A percentile compares a stretch with the other conserved stretches of the same genome.
Conservation (phyloP, 2,329 filamentous ascomycete genomes). For the Stylonectria norvegica region DNA sequence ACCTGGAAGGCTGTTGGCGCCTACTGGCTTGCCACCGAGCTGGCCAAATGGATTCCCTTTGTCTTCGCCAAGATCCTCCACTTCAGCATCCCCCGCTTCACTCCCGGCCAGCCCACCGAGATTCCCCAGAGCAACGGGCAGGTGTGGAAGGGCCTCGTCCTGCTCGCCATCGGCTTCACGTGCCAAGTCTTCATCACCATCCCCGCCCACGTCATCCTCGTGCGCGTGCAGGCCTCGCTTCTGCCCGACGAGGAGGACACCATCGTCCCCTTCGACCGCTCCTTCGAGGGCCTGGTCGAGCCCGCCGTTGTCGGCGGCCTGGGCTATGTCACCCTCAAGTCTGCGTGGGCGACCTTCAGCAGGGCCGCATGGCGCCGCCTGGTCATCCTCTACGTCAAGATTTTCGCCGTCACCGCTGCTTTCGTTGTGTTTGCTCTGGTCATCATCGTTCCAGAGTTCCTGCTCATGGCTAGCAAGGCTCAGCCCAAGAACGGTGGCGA, state of each 20-base stretch:
- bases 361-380: conserved; percentile 69
- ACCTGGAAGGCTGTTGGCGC: conserved; percentile 65
- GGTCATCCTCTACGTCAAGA: conserved; percentile 72
- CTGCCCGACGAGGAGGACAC: conserved; percentile 77
- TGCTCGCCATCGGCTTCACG: too few relatives aligned
- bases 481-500: conserved; percentile 4
- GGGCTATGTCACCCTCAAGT: conserved; percentile 66
- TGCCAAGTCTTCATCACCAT: conserved; percentile 64
- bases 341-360: conserved; percentile 79
- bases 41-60: conserved; percentile 47
- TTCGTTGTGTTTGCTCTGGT: conserved; percentile 42
- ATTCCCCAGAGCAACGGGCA: conserved; percentile 34
- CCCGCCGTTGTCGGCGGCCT: conserved; percentile 70
- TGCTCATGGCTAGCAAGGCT: conserved; percentile 38
- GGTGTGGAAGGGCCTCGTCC: conserved; percentile 43
- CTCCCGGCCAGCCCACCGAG: conserved; percentile 6
- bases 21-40: conserved; percentile 56
- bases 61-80: conserved; percentile 39
- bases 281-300: conserved; percentile 73
- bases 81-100: conserved; percentile 34
- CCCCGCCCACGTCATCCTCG: conserved; percentile 71
- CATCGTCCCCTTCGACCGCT: conserved; percentile 86
- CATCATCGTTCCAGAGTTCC: conserved; percentile 50
- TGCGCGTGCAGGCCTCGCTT: conserved; percentile 83
- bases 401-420: conserved; percentile 53